Evolutionary conservation across 192 early-diverging fungal species (phyloP).

Genomic region (Linnemannia hyalina): DNA sequence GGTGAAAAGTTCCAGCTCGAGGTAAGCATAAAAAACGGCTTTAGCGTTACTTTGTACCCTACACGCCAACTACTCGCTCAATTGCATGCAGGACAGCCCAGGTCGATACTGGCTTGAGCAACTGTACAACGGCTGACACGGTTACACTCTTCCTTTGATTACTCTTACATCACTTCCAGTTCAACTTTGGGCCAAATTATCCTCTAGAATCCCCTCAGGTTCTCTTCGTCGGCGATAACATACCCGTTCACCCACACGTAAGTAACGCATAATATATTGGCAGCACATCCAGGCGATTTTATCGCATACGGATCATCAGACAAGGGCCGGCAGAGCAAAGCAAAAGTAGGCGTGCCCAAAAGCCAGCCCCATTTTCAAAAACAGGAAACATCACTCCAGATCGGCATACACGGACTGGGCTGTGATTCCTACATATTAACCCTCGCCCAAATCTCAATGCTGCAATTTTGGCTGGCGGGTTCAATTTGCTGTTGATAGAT

Average conservation of each 20-base stretch:
- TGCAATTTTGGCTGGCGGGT: background rate
- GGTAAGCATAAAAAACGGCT: constrained; percentile 27
- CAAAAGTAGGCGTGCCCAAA: background rate
- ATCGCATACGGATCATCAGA: background rate
- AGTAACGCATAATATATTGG: background rate
- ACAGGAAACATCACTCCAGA: background rate
- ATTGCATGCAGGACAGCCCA: background rate
- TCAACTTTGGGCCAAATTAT: constrained; percentile 80
- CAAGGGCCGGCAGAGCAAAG: background rate
- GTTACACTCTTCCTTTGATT: background rate
- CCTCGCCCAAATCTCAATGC: background rate
- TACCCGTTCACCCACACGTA: constrained; percentile 83
- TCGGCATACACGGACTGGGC: constrained; percentile 5
- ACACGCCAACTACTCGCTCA: background rate
- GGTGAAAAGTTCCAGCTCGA: constrained; percentile 65
- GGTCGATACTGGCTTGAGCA: background rate
- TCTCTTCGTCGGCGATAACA: constrained; percentile 66
- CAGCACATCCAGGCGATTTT: background rate
- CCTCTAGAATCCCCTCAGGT: constrained; percentile 83
- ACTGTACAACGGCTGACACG: background rate
- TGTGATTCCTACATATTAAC: background rate
- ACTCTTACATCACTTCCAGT: constrained; percentile 50
- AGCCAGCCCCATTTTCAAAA: background rate
- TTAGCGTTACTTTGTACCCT: background rate
- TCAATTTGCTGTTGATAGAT: constrained; percentile 49